Evolutionary conservation across 2,329 filamentous ascomycete genomes (phyloP).

Genomic region (Fusarium duplospermum): DNA sequence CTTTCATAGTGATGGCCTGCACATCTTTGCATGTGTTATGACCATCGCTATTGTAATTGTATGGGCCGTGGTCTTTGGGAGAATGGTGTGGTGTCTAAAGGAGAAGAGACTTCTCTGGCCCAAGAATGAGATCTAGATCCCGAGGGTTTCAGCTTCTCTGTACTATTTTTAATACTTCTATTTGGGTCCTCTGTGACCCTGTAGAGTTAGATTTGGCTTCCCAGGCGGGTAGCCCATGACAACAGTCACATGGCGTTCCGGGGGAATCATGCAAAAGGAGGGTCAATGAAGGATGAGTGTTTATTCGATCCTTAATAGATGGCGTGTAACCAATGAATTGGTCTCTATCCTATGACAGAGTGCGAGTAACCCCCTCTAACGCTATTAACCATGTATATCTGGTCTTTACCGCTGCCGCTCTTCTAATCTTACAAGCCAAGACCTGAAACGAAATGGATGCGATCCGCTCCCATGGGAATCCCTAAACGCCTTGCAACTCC

Average conservation of each 20-base stretch:
- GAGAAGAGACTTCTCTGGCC: conserved; percentile 80
- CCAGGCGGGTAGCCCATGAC: not conserved
- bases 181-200: not conserved
- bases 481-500: conserved; percentile 42
- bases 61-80: conserved; percentile 75
- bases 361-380: not conserved
- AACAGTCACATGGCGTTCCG: not conserved
- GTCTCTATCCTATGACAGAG: not conserved
- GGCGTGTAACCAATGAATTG: not conserved
- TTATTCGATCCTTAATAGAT: not conserved
- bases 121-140: conserved; percentile 59
- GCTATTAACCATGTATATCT: not conserved
- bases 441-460: conserved; percentile 2
- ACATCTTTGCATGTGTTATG: conserved; percentile 76
- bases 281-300: not conserved
- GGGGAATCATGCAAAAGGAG: not conserved
- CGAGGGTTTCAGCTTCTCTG: not conserved
- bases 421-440: conserved; percentile 17
- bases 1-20: conserved; percentile 68
- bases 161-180: not conserved
- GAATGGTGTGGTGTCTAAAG: conserved; percentile 77
- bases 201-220: not conserved
- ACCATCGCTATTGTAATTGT: conserved; percentile 72
- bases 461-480: conserved; percentile 18
- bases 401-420: not conserved